phyloP scores from a whole-genome alignment of 139 green algal species.

The Picochlorum sp. region DNA sequence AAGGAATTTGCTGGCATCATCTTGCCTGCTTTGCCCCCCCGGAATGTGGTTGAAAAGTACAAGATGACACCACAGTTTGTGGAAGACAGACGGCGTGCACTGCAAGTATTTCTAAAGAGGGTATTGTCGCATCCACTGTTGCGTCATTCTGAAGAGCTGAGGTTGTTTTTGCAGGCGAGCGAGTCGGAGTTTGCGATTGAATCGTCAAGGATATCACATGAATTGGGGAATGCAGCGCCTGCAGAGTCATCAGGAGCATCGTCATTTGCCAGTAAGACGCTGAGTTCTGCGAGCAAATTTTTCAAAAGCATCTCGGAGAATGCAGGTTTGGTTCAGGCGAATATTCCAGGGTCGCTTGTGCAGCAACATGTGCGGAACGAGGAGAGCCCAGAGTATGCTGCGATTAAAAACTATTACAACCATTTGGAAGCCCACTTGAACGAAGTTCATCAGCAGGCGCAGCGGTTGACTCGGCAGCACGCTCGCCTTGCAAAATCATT shows the following conservation, averaged over 20 bases:
- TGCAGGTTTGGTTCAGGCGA: neutral
- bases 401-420: conserved; percentile 58
- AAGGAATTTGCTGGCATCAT: conserved; percentile 75
- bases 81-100: conserved; percentile 62
- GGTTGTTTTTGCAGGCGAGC: conserved; percentile 69
- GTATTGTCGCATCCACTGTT: conserved; percentile 69
- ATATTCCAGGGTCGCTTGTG: too few relatives aligned
- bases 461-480: conserved; percentile 65
- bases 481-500: conserved; percentile 52
- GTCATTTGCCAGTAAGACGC: conserved; percentile 13
- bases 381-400: neutral
- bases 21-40: conserved; percentile 84
- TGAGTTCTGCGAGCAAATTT: conserved; percentile 9
- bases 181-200: conserved; percentile 76
- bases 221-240: neutral
- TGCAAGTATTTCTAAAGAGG: conserved; percentile 76
- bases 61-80: conserved; percentile 86
- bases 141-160: conserved; percentile 52
- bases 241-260: neutral
- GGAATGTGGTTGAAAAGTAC: conserved; percentile 86
- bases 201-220: conserved; percentile 34
- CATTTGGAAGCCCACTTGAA: conserved; percentile 72
- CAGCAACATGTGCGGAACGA: neutral
- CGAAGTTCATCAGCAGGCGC: conserved; percentile 68
- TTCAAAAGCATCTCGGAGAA: conserved; percentile 16